phyloP scores from a whole-genome alignment of 2,329 filamentous ascomycete species.

The Tolypocladium album region DNA sequence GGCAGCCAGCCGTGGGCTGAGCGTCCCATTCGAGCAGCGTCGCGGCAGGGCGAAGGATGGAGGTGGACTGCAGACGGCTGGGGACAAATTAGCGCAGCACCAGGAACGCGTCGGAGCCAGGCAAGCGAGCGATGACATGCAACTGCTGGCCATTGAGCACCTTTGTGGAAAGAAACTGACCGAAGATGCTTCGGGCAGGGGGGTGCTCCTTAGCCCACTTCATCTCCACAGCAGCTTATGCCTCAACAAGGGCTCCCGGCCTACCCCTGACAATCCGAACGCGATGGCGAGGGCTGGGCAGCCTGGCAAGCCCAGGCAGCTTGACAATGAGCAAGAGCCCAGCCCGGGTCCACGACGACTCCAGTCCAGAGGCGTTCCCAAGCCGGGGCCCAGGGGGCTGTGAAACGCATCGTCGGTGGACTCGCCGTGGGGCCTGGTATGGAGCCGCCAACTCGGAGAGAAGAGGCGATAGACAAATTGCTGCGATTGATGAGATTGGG shows the following conservation, averaged over 20 bases:
- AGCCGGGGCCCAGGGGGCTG: not conserved
- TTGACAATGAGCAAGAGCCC: not conserved
- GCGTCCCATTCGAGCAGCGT: not conserved
- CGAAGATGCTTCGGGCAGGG: not conserved
- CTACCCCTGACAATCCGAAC: not conserved
- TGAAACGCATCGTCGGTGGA: not conserved
- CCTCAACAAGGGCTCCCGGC: constrained; percentile 1
- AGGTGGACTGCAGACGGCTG: not conserved
- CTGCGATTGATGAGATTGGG: not conserved
- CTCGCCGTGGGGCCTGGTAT: not conserved
- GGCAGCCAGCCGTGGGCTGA: not conserved
- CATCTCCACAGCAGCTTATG: constrained; percentile 4
- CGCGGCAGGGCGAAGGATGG: not conserved
- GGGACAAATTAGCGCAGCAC: not conserved
- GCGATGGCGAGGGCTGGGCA: not conserved
- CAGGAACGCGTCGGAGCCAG: not conserved
- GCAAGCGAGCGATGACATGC: not conserved
- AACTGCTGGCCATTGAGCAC: not conserved
- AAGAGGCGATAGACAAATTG: not conserved
- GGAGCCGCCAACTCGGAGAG: not conserved
- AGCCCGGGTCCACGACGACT: not conserved
- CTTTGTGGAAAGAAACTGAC: not conserved
- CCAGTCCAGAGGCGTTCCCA: not conserved
- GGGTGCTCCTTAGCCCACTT: not conserved
- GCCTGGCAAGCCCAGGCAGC: not conserved